Base-by-base conservation (phyloP, 345 rosid genomes). In the Populus nigra region DNA sequence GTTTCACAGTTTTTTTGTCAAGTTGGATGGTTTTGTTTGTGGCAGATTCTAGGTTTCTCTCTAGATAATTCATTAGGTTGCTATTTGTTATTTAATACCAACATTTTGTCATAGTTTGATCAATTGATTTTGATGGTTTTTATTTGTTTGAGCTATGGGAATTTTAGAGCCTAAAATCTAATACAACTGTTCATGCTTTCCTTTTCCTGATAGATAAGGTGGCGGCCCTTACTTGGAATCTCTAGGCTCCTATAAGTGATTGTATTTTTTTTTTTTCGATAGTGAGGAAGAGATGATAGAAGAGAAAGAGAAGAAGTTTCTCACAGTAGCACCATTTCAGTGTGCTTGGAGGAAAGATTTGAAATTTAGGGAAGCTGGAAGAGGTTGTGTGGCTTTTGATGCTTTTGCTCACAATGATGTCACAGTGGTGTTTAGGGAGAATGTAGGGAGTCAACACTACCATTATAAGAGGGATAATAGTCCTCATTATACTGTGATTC, bases 301-400 rank as follows among this genome's bases (percentile, higher is more conserved):
- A 71, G 88, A 53, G 69, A 88, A 87, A 83, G 92, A 88, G 88
- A 91, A 82, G 68, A 91, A 88, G 79, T 90, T 88, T 75, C 87
- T 94, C 68, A 94, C 95, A 0, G 99, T 96, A n/a, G 97, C 97
- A 71, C 98, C 99, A 23, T 96, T 96, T 77, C 97, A 90, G 90
- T 96, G 99, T 86, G 98, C 97, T 68, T 96, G 99, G 98, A 90
- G 94, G 68, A 86, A 94, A 67, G 98, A 94, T 87, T 85, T 96
- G 80, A 96, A 89, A 84, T 96, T 94, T 80, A 85, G 80, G 73
- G 95, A 94, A 82, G 91, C 97, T 0, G 99, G 98, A 61, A 88
- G 99, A 84, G 99, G 99, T 8, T 96, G 99, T 72, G 93, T 92
- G 67, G 93, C 95, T 49, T 96, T 96, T 77, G 98, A 96, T 78